A percentile compares a stretch with the other conserved stretches of the same genome.
phyloP scores from a whole-genome alignment of 2,329 filamentous ascomycete species.

The Leptographium wingfieldii region DNA sequence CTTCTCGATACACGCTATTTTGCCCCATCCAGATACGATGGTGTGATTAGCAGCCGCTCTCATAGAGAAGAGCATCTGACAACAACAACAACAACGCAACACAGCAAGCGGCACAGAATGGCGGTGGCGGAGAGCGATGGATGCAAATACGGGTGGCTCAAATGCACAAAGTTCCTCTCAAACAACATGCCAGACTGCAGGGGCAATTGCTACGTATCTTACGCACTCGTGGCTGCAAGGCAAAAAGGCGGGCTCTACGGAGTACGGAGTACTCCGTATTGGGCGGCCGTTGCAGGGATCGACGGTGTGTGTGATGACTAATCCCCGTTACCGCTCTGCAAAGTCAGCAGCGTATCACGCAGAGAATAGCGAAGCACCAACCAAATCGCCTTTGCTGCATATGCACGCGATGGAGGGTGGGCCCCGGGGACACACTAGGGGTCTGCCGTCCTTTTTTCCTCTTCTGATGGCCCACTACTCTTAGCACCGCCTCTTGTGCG shows the following conservation, averaged over 20 bases:
- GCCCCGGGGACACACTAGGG: neutral
- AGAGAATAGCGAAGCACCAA: neutral
- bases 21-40: neutral
- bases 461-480: neutral
- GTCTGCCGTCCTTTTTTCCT: neutral
- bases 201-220: no score
- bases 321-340: no score
- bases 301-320: no score
- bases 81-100: neutral
- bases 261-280: no score
- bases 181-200: no score
- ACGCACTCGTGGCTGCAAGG: no score
- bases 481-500: neutral
- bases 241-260: no score
- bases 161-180: no score
- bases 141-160: no score
- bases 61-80: neutral
- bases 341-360: no score
- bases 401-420: neutral
- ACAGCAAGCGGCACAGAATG: neutral
- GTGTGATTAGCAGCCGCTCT: neutral
- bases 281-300: no score
- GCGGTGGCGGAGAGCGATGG: neutral
- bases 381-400: neutral
- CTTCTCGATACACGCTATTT: neutral